A percentile compares a stretch with the other conserved stretches of the same genome.
These are phyloP conservation scores for Crithidia acanthocephali DNA, from an alignment of 208 protist genomes.

Conservation along the genomic window DNA sequence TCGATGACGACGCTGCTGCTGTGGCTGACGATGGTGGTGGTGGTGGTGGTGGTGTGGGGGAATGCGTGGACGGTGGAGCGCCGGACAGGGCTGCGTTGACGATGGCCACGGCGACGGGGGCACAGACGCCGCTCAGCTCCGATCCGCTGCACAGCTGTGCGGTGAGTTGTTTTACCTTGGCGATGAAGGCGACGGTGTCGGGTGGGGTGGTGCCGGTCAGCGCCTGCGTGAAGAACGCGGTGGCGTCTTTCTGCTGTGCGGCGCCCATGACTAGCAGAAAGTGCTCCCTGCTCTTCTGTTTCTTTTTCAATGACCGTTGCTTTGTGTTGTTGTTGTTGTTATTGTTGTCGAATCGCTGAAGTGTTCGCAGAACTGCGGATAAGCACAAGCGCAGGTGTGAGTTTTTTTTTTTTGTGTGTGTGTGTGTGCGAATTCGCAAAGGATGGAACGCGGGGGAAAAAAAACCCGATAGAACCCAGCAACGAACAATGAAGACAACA, in stretches of 20 bases:
- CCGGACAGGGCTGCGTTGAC: slow-evolving; percentile 20
- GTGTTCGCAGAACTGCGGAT: too few relatives aligned
- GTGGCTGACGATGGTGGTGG: neutral
- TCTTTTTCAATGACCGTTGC: too few relatives aligned
- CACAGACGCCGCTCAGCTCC: slow-evolving; percentile 47
- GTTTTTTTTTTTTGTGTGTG: too few relatives aligned
- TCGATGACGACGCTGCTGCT: neutral
- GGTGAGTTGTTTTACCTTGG: slow-evolving; percentile 41
- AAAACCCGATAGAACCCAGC: too few relatives aligned
- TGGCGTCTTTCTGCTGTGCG: slow-evolving; percentile 57
- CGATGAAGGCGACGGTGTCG: slow-evolving; percentile 38
- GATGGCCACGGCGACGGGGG: slow-evolving; percentile 47
- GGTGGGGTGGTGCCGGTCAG: slow-evolving; percentile 22
- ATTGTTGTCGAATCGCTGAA: too few relatives aligned
- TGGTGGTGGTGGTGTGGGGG: too few relatives aligned
- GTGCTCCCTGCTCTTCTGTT: too few relatives aligned
- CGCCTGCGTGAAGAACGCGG: slow-evolving; percentile 47
- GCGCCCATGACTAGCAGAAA: slow-evolving; percentile 39
- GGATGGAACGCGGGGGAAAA: too few relatives aligned
- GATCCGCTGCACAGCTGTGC: slow-evolving; percentile 47
- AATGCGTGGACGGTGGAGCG: too few relatives aligned
- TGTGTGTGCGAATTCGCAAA: too few relatives aligned
- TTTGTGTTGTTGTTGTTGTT: neutral
- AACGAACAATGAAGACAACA: too few relatives aligned
- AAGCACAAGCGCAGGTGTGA: too few relatives aligned